These are phyloP conservation scores for Poa pratensis DNA, from an alignment of 176 grass and related monocot species.

Conservation along the genomic window DNA sequence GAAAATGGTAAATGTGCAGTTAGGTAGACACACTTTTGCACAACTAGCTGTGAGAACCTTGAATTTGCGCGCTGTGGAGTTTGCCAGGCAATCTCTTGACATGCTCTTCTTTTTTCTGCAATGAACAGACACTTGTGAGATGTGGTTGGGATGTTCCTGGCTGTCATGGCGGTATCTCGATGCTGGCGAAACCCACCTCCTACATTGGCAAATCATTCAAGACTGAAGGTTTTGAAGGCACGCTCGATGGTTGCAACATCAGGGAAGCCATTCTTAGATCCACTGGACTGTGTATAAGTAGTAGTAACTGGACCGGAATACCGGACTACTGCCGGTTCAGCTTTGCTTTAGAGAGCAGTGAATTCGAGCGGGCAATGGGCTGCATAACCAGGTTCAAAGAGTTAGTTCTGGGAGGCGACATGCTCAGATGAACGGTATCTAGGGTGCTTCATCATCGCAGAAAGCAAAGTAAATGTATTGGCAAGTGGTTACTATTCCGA, in stretches of 20 bases:
- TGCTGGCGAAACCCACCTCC: slow-evolving; percentile 74
- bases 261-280: slow-evolving; percentile 70
- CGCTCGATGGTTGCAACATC: slow-evolving; percentile 64
- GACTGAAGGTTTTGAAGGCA: slow-evolving; percentile 46
- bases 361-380: slow-evolving; percentile 70
- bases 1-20: background rate
- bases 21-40: background rate
- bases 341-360: slow-evolving; percentile 64
- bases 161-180: slow-evolving; percentile 65
- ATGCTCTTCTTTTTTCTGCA: background rate
- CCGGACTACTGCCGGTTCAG: slow-evolving; percentile 75
- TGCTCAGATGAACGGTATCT: slow-evolving; percentile 22
- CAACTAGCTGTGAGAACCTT: background rate
- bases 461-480: no score
- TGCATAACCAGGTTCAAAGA: slow-evolving; percentile 63
- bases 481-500: no score
- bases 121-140: slow-evolving; percentile 67
- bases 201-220: slow-evolving; percentile 77
- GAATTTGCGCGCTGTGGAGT: background rate
- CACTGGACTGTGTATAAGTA: slow-evolving; percentile 86
- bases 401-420: slow-evolving; percentile 54
- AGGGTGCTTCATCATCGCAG: no score
- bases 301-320: slow-evolving; percentile 83
- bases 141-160: slow-evolving; percentile 78
- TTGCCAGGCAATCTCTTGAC: background rate